phyloP scores from a whole-genome alignment of 179 eudicot species.

The Spergularia azorica region DNA sequence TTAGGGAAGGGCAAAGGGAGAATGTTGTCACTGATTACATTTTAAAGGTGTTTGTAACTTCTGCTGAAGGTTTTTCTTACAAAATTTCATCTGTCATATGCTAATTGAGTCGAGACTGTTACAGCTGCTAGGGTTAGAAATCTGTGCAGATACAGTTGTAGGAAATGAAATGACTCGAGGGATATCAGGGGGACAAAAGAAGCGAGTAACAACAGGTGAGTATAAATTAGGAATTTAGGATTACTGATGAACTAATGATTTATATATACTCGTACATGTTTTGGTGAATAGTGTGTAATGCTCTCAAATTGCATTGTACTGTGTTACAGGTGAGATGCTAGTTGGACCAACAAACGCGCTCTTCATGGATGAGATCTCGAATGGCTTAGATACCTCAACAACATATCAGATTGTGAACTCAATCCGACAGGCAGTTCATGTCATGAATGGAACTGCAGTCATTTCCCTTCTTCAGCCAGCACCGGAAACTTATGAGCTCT shows the following conservation, averaged over 20 bases:
- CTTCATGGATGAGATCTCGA: slow-evolving; percentile 40
- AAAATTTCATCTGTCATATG: not conserved
- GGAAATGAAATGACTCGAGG: slow-evolving; percentile 40
- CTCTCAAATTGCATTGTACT: not conserved
- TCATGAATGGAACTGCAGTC: slow-evolving; percentile 36
- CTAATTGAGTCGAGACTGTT: slow-evolving; percentile 5
- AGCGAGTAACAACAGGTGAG: slow-evolving; percentile 40
- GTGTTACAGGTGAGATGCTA: slow-evolving; percentile 36
- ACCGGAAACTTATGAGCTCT: slow-evolving; percentile 35
- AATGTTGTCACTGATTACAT: slow-evolving; percentile 34
- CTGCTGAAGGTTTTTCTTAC: slow-evolving; percentile 17
- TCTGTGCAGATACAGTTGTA: slow-evolving; percentile 41
- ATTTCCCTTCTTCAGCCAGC: slow-evolving; percentile 41
- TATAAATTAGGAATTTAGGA: not conserved
- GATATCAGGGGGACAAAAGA: slow-evolving; percentile 40
- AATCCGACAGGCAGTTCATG: slow-evolving; percentile 38
- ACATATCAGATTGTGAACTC: slow-evolving; percentile 40
- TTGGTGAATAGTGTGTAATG: not conserved
- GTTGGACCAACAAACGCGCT: slow-evolving; percentile 40
- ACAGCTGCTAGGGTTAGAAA: slow-evolving; percentile 37
- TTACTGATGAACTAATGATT: not conserved
- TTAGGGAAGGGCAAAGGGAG: slow-evolving; percentile 26
- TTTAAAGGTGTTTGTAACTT: slow-evolving; percentile 21
- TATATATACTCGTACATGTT: not conserved
- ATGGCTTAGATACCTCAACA: slow-evolving; percentile 39